These are phyloP conservation scores for Pouteria campechiana DNA, from an alignment of 179 eudicot species.

Conservation along the genomic window DNA sequence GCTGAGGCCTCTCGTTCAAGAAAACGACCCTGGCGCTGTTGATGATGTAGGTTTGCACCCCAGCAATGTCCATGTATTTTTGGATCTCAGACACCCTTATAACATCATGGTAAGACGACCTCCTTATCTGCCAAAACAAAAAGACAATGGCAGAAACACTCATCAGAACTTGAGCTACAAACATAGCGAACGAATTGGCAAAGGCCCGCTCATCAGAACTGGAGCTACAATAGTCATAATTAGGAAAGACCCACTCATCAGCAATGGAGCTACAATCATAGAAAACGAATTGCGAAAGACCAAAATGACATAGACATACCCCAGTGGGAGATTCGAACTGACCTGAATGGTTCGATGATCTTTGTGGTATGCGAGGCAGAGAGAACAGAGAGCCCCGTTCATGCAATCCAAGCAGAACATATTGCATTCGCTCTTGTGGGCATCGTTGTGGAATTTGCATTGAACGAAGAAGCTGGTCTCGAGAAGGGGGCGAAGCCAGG, in stretches of 20 bases:
- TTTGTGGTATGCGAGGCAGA: slow-evolving; percentile 55
- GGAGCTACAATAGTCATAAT: too few relatives aligned
- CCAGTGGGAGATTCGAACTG: not conserved
- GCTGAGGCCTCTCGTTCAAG: slow-evolving; percentile 87
- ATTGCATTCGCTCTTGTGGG: slow-evolving; percentile 90
- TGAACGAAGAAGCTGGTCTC: slow-evolving; percentile 60
- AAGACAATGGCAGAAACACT: not conserved
- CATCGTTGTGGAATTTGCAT: slow-evolving; percentile 69
- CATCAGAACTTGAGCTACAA: not conserved
- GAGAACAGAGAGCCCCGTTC: slow-evolving; percentile 64
- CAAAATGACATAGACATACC: not conserved
- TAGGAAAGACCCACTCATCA: too few relatives aligned
- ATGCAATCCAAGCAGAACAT: slow-evolving; percentile 90
- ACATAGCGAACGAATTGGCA: too few relatives aligned
- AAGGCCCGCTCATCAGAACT: too few relatives aligned
- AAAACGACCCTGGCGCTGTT: slow-evolving; percentile 91
- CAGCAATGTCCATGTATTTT: slow-evolving; percentile 63
- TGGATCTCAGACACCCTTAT: slow-evolving; percentile 80
- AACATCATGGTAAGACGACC: slow-evolving; percentile 97
- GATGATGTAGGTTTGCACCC: slow-evolving; percentile 84
- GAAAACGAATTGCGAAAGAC: not conserved
- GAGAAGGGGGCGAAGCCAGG: slow-evolving; percentile 68
- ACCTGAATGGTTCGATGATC: slow-evolving; percentile 97
- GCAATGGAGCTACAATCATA: too few relatives aligned
- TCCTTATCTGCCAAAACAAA: slow-evolving; percentile 50